Base-by-base conservation (phyloP, 2,329 filamentous ascomycete genomes). In the Emericellopsis atlantica region DNA sequence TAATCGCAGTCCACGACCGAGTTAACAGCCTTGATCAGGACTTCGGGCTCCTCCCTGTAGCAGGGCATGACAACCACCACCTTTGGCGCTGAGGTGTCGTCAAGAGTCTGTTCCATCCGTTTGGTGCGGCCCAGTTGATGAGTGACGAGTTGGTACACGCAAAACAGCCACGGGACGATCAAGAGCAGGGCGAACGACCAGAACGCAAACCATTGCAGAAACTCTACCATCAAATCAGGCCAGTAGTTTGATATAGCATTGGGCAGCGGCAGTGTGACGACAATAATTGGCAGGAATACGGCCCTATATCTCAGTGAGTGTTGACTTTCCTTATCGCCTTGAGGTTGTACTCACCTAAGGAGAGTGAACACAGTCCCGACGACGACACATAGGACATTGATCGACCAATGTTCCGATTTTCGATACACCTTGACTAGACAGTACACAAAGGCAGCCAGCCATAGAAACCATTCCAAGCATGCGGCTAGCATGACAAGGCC, bases 31-130 rank as follows among this genome's bases (percentile, higher is more conserved):
- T 83, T 84, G 42, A 95, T 70, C 37, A 96, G 71, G 11, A 94
- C 73, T 1, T 85, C 82, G 0, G 87, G 85, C 24, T 88, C 79
- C 56, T 96, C 92, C 54, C 92, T 87, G 66, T 95, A 96, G 54
- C 89, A 93, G 5, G 90, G 92, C 88, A 96, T 95, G 44, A 96
- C 82, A 45, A 96, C 84, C 47, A 95, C 87, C 14, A 94, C 84
- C 61, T 96, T 96, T 2, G 90, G 92, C 0, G 92, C 89, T 1
- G 81, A 88, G 3, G 76, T 66, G 55, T 93, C 86, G 57, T 95
- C 86, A 39, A 95, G 72, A 1, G 87, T 77, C 47, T 85, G 76
- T 56, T 93, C 89, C 55, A 95, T 85, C 40, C 82, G 75, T 57
- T 86, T 87, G 34, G 73, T 80, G 47, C 87, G 77, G 18, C 90